Base-by-base conservation (phyloP, 1,284 basidiomycete genomes). In the Ustilago sp. region DNA sequence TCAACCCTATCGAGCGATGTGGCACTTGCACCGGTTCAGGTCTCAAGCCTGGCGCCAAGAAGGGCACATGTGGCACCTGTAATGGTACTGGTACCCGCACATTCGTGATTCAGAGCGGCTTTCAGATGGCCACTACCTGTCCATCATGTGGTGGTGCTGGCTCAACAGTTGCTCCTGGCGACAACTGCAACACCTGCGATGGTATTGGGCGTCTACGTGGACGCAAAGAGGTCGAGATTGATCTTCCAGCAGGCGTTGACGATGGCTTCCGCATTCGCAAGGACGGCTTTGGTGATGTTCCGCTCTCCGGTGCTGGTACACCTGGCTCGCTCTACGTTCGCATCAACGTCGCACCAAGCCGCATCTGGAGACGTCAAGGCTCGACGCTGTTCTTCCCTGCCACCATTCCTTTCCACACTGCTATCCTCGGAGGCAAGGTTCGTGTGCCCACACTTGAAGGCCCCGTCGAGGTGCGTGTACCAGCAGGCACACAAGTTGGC, bases 71-170 rank as follows among this genome's bases (percentile, higher is more conserved):
- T 87, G 85, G 88, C 52, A 87, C 91, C 48, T 99, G 97, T 87
- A 90, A 91, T 59, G 97, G 97, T 53, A 90, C 92, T 12, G 97
- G 97, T 32, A 92, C 92, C 51, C 90, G 92, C 85, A 94, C 94
- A 13, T 98, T 94, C 87, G 92, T 95, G 63, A 91, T 99, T 81
- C 92, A 95, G 86, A 92, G 90, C 85, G 97, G 97, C 17, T 99
- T 99, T 91, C 93, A 95, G 86, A 97, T 99, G 94, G 92, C 95
- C 12, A 93, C 92, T 79, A 95, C 94, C 31, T 99, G 97, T 87
- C 89, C 89, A 59, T 87, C 90, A 31, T 99, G 97, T 87, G 88
- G 90, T 31, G 97, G 97, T n/a, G 89, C 90, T 15, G 97, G 97
- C 17, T 90, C 90, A 39, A 90, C 90, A 4, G 90, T 98, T 35